Percentiles rank a stretch among this genome's conserved stretches.
Evolutionary conservation across 164 flowering plant genomes (phyloP).

Genomic region (Chimonanthus praecox): DNA sequence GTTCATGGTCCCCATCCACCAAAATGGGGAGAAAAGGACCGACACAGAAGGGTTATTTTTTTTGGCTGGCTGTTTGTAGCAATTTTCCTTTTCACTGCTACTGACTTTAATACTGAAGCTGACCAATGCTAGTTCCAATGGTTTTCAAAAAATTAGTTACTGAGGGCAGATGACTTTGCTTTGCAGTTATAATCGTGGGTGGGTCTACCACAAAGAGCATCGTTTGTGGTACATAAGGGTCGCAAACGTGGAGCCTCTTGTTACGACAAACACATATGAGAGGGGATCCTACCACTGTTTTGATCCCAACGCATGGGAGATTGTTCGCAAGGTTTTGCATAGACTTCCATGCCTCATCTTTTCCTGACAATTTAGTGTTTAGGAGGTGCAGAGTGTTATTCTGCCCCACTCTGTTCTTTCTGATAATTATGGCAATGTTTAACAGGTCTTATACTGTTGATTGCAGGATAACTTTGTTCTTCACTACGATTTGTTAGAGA

Average conservation of each 20-base stretch:
- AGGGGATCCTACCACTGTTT: conserved; percentile 40
- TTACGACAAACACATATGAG: conserved; percentile 32
- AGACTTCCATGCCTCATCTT: not conserved
- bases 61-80: too few relatives aligned
- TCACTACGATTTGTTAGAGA: conserved; percentile 32
- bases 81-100: too few relatives aligned
- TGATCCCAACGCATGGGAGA: conserved; percentile 33
- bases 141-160: not conserved
- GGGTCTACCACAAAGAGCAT: conserved; percentile 37
- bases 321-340: conserved; percentile 30
- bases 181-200: conserved; percentile 34
- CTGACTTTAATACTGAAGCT: too few relatives aligned
- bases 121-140: too few relatives aligned
- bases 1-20: too few relatives aligned
- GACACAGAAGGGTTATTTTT: too few relatives aligned
- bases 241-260: conserved; percentile 26
- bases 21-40: too few relatives aligned
- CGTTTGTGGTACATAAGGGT: conserved; percentile 29
- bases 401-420: too few relatives aligned
- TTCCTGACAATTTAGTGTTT: not conserved
- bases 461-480: conserved; percentile 40
- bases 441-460: not conserved
- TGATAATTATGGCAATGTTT: not conserved
- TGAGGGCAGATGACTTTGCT: not conserved
- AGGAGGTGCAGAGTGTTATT: too few relatives aligned